phyloP scores from a whole-genome alignment of 2,329 filamentous ascomycete species.

The Penicillium fuscoglaucum region DNA sequence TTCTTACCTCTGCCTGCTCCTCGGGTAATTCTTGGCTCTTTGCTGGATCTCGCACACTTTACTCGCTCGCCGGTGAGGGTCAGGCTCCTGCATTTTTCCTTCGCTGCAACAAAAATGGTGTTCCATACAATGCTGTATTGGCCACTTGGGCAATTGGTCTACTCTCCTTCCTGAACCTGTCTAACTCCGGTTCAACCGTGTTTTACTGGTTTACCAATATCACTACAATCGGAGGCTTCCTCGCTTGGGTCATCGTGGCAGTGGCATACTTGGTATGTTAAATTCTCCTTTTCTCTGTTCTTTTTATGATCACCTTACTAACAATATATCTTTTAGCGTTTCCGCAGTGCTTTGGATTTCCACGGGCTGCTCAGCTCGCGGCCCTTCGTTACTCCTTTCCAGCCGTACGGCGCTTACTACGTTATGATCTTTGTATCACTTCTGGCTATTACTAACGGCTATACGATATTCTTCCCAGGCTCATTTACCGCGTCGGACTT shows the following conservation, averaged over 20 bases:
- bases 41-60: constrained; percentile 52
- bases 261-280: constrained; percentile 49
- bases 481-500: constrained; percentile 51
- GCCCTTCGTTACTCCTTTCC: constrained; percentile 53
- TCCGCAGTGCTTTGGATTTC: constrained; percentile 54
- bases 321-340: constrained; percentile 47
- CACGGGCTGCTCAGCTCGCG: constrained; percentile 47
- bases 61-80: constrained; percentile 48
- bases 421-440: constrained; percentile 50
- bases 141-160: constrained; percentile 43
- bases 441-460: constrained; percentile 59
- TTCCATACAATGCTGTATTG: constrained; percentile 54
- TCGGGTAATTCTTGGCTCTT: constrained; percentile 66
- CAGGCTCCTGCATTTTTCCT: constrained; percentile 44
- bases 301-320: constrained; percentile 19
- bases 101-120: constrained; percentile 46
- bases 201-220: constrained; percentile 47
- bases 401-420: constrained; percentile 56
- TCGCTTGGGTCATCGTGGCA: constrained; percentile 43
- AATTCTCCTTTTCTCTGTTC: constrained; percentile 39
- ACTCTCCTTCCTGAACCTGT: constrained; percentile 39
- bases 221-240: constrained; percentile 40
- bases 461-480: constrained; percentile 54
- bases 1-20: constrained; percentile 70
- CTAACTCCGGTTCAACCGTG: constrained; percentile 36